Base-by-base conservation (phyloP, 1,284 basidiomycete species). In the Termitomyces sp. region DNA sequence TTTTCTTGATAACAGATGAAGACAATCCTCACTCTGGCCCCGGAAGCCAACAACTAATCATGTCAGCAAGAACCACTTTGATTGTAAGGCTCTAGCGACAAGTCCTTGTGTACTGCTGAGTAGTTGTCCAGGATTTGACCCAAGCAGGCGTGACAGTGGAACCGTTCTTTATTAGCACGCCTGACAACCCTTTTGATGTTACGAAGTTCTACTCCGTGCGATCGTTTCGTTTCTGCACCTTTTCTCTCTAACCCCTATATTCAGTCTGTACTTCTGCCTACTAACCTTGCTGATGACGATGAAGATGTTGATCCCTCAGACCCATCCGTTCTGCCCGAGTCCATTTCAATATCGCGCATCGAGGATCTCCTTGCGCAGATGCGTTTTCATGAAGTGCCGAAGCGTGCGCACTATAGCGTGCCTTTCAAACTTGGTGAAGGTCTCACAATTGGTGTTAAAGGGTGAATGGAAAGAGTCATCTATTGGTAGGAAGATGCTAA, bases 1-100 rank as follows among this genome's bases (percentile, higher is more conserved):
- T 98, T 1, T 98, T 98, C 66, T 77, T 94, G 49, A 89, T 99
- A 47, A 98, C 96, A 0, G 89, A 98, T 67, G 85, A 94, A 59
- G 96, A 98, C 65, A 65, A 78, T 60, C 84, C 80, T 5, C 78
- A 82, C 61, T 64, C 75, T 5, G 77, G 76, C 2, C 63, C 65
- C 15, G 71, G 73, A 17, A 82, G 71, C 62, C 75, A 78, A 43
- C 82, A 86, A 52, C 68, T 90, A 10, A 68, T 81, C 2, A 84
- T 76, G 2, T 84, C 87, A 2, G 84, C 88, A 8, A 75, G 79
- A 55, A 90, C 86, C 2, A 90, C 86, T 1, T 71, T 90, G 51
- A 74, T 81, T 33, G 88, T 88, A 62, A 55, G 79, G 64, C 33
- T 41, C 13, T 45, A 36, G 10, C 21, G 21, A 38, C 36, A 21